Conservation (phyloP, 352 stramenopile genomes). For the Pythium rishiriense region DNA sequence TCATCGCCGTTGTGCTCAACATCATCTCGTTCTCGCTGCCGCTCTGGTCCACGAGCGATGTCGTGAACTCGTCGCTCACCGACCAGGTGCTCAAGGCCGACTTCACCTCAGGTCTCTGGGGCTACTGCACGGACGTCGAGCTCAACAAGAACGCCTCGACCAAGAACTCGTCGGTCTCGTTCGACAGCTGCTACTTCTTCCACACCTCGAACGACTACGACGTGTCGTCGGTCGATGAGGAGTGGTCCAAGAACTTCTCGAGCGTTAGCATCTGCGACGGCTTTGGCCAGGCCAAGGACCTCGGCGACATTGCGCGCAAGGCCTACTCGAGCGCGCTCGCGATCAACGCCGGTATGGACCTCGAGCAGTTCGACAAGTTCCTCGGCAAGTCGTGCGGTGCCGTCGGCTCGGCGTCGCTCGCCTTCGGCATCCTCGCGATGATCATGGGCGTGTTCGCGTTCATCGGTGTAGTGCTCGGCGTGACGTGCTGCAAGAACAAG, state of each 20-base stretch:
- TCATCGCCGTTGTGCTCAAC: constrained; percentile 58
- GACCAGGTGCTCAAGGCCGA: constrained; percentile 39
- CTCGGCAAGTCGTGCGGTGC: constrained; percentile 58
- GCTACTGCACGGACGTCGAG: constrained; percentile 64
- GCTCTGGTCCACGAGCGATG: constrained; percentile 61
- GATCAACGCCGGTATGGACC: constrained; percentile 47
- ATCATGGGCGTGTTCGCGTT: constrained; percentile 43
- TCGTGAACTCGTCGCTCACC: constrained; percentile 41
- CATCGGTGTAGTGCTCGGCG: constrained; percentile 49
- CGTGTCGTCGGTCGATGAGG: constrained; percentile 34
- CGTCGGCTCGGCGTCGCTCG: constrained; percentile 44
- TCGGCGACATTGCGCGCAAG: constrained; percentile 31
- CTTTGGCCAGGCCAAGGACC: constrained; percentile 37
- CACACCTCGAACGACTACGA: constrained; percentile 62
- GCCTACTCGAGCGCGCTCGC: constrained; percentile 39
- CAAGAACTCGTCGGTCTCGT: constrained; percentile 33
- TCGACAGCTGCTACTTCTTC: constrained; percentile 78
- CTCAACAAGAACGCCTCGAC: constrained; percentile 24
- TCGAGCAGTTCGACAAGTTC: constrained; percentile 55
- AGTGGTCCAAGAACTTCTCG: constrained; percentile 47
- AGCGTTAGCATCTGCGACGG: constrained; percentile 59
- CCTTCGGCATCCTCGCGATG: constrained; percentile 49
- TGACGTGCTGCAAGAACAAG: constrained; percentile 75
- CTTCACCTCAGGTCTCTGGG: constrained; percentile 63
- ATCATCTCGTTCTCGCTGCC: constrained; percentile 61